phyloP scores from a whole-genome alignment of 169 alveolate genomes.

The Perkinsus marinus region DNA sequence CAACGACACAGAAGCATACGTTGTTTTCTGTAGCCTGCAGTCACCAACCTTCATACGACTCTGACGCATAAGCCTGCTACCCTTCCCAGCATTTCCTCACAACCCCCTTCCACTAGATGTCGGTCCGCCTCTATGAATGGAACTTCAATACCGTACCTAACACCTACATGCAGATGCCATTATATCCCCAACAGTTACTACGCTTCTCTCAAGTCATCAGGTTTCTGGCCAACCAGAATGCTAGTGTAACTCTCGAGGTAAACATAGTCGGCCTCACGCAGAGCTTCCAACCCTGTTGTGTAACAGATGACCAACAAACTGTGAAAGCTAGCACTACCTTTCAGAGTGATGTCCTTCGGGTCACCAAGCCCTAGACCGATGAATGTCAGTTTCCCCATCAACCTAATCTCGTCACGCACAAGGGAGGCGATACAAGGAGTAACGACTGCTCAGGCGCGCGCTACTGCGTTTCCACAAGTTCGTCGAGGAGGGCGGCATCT shows the following conservation, averaged over 20 bases:
- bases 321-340: not conserved
- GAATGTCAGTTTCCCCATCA: conserved; percentile 30
- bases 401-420: not conserved
- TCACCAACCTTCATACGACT: not conserved
- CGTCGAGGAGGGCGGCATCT: too few species aligned
- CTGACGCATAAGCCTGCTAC: not conserved
- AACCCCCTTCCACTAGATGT: not conserved
- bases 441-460: too few species aligned
- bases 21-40: not conserved
- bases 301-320: not conserved
- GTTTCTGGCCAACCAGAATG: conserved; percentile 43
- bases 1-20: not conserved
- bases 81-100: not conserved
- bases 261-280: conserved; percentile 40
- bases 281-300: conserved; percentile 45
- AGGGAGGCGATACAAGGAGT: too few species aligned
- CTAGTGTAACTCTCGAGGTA: conserved; percentile 72
- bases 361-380: conserved; percentile 71
- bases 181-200: not conserved
- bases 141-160: not conserved
- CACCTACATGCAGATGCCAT: not conserved
- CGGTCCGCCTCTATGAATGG: not conserved
- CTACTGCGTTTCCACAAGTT: too few species aligned
- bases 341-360: conserved; percentile 58
- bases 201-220: conserved; percentile 29